phyloP scores from a whole-genome alignment of 2,329 filamentous ascomycete genomes.

The Ceratocystis colombiana region DNA sequence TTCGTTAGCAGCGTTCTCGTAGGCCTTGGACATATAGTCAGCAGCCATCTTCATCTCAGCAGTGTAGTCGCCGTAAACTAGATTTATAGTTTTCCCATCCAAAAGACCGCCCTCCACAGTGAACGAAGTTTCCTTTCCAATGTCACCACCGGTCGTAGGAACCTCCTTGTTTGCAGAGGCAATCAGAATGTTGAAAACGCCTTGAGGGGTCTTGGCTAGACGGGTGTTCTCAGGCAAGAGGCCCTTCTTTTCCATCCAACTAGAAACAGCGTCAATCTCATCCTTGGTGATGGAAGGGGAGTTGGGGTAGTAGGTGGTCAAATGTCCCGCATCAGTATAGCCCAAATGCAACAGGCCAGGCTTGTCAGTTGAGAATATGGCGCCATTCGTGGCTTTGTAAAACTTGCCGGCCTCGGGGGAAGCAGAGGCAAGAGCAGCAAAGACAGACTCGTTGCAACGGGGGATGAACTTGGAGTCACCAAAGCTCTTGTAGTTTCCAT shows the following conservation, averaged over 20 bases:
- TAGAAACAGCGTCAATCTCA: constrained; percentile 63
- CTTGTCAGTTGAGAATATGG: constrained; percentile 59
- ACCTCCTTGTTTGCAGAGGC: constrained; percentile 54
- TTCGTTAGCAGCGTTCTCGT: constrained; percentile 60
- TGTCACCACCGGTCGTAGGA: constrained; percentile 55
- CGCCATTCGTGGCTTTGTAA: constrained; percentile 59
- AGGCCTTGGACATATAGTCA: constrained; percentile 57
- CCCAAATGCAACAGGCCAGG: constrained; percentile 63
- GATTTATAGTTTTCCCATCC: constrained; percentile 56
- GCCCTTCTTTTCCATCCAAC: constrained; percentile 61
- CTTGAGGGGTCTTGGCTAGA: constrained; percentile 54
- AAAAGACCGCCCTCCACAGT: constrained; percentile 49
- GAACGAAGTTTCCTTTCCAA: constrained; percentile 55
- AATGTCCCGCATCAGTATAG: constrained; percentile 62
- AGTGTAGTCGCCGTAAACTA: constrained; percentile 66
- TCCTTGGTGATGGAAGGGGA: constrained; percentile 62
- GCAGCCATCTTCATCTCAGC: constrained; percentile 61
- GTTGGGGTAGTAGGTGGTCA: constrained; percentile 74
- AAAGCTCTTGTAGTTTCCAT: constrained; percentile 79
- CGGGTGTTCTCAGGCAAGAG: constrained; percentile 69
- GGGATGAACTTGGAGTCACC: constrained; percentile 79
- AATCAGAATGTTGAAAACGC: constrained; percentile 62
- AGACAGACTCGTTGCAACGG: constrained; percentile 52
- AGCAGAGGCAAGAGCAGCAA: constrained; percentile 54
- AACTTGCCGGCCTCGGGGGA: constrained; percentile 51